Percentiles rank a stretch among this genome's conserved stretches.
These are phyloP conservation scores for Eucalyptus sp. DNA, from an alignment of 345 rosid species.

Conservation along the genomic window DNA sequence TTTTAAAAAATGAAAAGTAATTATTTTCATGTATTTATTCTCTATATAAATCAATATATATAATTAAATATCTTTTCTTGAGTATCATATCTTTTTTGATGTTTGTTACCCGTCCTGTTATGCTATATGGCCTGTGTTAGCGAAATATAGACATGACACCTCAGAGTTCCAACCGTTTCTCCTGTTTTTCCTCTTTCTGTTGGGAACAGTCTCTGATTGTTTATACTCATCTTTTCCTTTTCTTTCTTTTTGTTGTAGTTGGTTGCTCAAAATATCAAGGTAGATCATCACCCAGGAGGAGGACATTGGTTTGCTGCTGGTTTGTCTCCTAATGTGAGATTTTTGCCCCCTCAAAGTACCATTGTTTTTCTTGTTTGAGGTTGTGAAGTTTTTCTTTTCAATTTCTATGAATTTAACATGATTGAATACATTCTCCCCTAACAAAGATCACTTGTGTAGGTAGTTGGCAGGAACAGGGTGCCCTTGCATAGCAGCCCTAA, in stretches of 20 bases:
- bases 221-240: background rate
- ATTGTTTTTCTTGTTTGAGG: conserved; percentile 3
- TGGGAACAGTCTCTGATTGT: background rate
- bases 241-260: conserved; percentile 27
- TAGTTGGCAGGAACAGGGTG: conserved; percentile 56
- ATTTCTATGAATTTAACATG: background rate
- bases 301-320: conserved; percentile 99
- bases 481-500: conserved; percentile 78
- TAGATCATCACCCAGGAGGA: conserved; percentile 97
- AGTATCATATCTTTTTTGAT: background rate
- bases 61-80: background rate
- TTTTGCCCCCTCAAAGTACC: background rate
- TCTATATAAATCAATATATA: background rate
- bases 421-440: background rate
- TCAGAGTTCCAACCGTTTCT: background rate
- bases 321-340: conserved; percentile 90
- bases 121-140: background rate
- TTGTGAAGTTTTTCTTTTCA: background rate
- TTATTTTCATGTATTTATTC: too few relatives aligned
- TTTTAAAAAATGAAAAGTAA: too few relatives aligned
- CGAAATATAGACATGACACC: background rate
- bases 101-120: background rate
- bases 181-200: background rate
- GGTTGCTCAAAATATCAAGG: conserved; percentile 81
- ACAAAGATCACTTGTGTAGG: conserved; percentile 19